Evolutionary conservation across 2,329 filamentous ascomycete genomes (phyloP), one percentile per base, ranked within the genome.

Genomic region (Cladobotryum mycophilum): DNA sequence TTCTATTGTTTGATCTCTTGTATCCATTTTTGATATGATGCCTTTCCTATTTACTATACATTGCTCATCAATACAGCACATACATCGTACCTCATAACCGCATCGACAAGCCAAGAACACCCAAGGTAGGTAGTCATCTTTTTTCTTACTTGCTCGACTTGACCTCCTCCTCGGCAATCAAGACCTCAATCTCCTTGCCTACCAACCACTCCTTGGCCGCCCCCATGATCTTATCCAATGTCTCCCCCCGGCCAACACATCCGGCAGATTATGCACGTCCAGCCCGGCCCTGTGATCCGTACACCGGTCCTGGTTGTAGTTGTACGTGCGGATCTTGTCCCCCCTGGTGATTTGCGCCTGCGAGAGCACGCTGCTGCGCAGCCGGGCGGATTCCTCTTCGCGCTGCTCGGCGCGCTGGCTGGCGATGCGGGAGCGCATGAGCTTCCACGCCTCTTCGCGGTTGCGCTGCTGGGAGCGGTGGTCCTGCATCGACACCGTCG

Each of bases 251-350:
- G 78, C 80, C 48, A 96, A 75, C n/a, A 96, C 85, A 61, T 86
- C 81, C 46, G 88, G 84, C 54, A 96, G 70, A 64, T 91, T 88
- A 64, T 92, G 84, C 13, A 90, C 78, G 50, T 91, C 91, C 37
- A 87, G 66, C 0, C 87, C 89, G 60, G 86, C 89, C 38, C 91
- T 78, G 69, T 96, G 91, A 63, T 96, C 91, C 2, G 91, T 95
- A 58, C 93, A 91, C 41, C 91, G 77, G 67, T 90, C 78, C 64
- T 82, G 80, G 55, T 72, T 74, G 68, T 81, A 83, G 67, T 96
- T 96, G 68, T 96, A 96, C 0, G 91, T 96, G 54, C 91, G 78
- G 52, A 99, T 86, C 74, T 99, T 99, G 72, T 97, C 90, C 43
- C 89, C 89, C 40, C 93, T 80, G 5, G 91, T 93, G 72, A 93